phyloP scores from a whole-genome alignment of 1,284 basidiomycete genomes.

The Puccinia brachypodii region DNA sequence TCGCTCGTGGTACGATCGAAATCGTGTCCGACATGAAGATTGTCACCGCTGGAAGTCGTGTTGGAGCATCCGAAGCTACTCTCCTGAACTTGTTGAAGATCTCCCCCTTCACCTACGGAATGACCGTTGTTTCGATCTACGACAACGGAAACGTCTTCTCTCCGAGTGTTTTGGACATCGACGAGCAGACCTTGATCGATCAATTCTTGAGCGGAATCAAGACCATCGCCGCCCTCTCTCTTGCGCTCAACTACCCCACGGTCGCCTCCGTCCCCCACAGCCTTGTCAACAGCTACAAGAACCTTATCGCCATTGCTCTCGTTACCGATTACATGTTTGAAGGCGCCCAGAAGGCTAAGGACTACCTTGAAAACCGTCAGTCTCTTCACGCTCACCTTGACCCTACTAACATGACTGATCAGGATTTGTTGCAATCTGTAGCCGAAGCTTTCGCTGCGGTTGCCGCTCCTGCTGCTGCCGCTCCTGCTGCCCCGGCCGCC shows the following conservation, averaged over 20 bases:
- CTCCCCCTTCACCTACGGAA: slow-evolving; percentile 77
- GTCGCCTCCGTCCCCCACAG: slow-evolving; percentile 90
- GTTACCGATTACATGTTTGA: slow-evolving; percentile 95
- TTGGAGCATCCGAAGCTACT: slow-evolving; percentile 95
- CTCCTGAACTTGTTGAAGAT: slow-evolving; percentile 97
- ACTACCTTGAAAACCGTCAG: slow-evolving; percentile 49
- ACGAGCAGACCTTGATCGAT: slow-evolving; percentile 83
- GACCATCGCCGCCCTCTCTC: slow-evolving; percentile 90
- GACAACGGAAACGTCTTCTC: slow-evolving; percentile 84
- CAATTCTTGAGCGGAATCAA: slow-evolving; percentile 90
- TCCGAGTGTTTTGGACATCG: slow-evolving; percentile 82
- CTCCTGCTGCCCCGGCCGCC: slow-evolving; percentile 29
- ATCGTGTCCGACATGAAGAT: slow-evolving; percentile 97
- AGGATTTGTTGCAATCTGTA: not conserved
- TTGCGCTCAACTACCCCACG: slow-evolving; percentile 94
- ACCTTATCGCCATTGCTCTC: slow-evolving; percentile 84
- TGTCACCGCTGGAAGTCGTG: slow-evolving; percentile 74
- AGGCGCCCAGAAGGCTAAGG: slow-evolving; percentile 63
- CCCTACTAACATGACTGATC: not conserved
- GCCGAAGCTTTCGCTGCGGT: slow-evolving; percentile 47
- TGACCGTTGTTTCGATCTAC: slow-evolving; percentile 85
- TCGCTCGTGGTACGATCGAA: slow-evolving; percentile 99
- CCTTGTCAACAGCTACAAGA: slow-evolving; percentile 99
- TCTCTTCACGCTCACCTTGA: not conserved
- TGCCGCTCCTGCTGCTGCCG: slow-evolving; percentile 44